Evolutionary conservation across 1,139 yeast species (phyloP), one percentile per base, ranked within the genome.

Genomic region (Spathaspora sp.): DNA sequence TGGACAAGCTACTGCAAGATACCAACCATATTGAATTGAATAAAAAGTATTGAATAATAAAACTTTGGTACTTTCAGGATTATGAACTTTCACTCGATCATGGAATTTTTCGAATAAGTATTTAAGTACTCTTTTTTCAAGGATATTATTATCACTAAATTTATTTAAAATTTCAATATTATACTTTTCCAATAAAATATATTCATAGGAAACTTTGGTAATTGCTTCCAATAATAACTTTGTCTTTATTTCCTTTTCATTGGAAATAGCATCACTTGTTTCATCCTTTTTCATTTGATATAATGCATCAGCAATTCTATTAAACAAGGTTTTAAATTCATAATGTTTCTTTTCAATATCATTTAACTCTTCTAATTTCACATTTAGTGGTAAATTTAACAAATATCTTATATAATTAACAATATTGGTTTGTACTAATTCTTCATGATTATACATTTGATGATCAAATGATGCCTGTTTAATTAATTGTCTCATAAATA

Each of bases 11-110:
- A 68, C 48, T 1, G 77, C 63, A 46, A 72, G 52, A 47, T 61
- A 68, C 79, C 78, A 74, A 1, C 72, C 58, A 52, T 65, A 68
- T 48, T 70, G 72, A 3, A 65, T 58, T 50, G 74, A 68, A 51
- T 60, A 70, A 39, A 60, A 58, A 2, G 65, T 57, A 51, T 73
- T 74, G 54, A 55, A 73, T 15, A 68, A 47, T 41, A 74, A 56
- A 0, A 73, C 69, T 47, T 71, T 73, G 4, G 64, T 56, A 38
- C 61, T 56, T 27, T 52, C 57, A 6, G 46, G 48, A 13, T 45
- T 49, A 15, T 49, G 47, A n/a, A 41, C 29, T 24, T 46, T 56
- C 16, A 56, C 45, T 23, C 53, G 52, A 1, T 54, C 49, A 41
- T 53, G 54, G 46, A 58, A 67, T 24, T 46, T 50, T 5, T 58